Evolutionary conservation across 2,329 filamentous ascomycete genomes (phyloP).

Genomic region (Penicillium frequentans): DNA sequence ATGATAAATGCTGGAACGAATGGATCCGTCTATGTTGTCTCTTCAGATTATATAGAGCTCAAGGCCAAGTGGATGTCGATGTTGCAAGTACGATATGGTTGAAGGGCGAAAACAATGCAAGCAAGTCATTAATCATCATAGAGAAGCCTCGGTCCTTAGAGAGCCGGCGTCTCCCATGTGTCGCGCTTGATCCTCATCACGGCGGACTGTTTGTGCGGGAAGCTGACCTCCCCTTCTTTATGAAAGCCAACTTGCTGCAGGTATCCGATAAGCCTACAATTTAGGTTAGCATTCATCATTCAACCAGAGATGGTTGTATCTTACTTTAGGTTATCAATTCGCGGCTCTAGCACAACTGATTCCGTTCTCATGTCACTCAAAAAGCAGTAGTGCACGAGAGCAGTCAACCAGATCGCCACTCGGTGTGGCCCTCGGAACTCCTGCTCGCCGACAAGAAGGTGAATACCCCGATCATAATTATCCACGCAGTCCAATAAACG

Average conservation of each 20-base stretch:
- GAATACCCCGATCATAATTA: constrained; percentile 85
- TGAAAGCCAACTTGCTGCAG: constrained; percentile 75
- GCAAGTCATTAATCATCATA: constrained; percentile 17
- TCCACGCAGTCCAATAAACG: constrained; percentile 64
- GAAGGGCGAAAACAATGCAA: background rate
- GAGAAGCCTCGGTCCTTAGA: constrained; percentile 38
- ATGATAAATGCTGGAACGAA: background rate
- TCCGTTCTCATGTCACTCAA: constrained; percentile 77
- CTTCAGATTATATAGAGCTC: background rate
- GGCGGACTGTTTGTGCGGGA: constrained; percentile 91
- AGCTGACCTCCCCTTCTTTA: constrained; percentile 80
- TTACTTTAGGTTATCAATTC: constrained; percentile 87
- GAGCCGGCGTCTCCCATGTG: constrained; percentile 70
- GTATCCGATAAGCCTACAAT: constrained; percentile 64
- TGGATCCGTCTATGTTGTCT: background rate
- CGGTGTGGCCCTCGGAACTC: constrained; percentile 79
- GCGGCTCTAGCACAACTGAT: constrained; percentile 80
- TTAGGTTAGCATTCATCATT: constrained; percentile 14
- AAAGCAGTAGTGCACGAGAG: constrained; percentile 84
- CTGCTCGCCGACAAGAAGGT: constrained; percentile 87
- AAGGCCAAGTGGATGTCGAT: background rate
- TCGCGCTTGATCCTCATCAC: constrained; percentile 78
- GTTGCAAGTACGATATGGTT: background rate
- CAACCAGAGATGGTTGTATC: constrained; percentile 29
- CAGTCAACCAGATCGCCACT: constrained; percentile 78